Evolutionary conservation across 2,329 filamentous ascomycete species (phyloP), one percentile per base, ranked within the genome.

Genomic region (Colletotrichum graminicola): DNA sequence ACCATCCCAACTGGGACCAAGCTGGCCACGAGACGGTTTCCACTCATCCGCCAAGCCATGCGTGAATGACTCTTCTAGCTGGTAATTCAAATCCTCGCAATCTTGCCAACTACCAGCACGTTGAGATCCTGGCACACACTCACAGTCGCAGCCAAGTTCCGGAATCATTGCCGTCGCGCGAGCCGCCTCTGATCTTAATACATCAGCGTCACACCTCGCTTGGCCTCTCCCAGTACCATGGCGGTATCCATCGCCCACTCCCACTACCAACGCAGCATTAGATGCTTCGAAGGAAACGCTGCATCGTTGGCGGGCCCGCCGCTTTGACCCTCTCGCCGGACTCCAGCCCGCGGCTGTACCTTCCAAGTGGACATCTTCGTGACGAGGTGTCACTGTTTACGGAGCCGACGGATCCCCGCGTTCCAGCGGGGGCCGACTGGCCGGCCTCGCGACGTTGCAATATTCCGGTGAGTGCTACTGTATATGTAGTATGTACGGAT

Each of bases 1-100:
- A 29, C 43, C 45, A 60, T 59, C 66, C 62, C 34, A 47, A 66
- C 26, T 39, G 43, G 59, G 23, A 45, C 52, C 62, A 21, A 47
- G 29, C 29, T 26, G 41, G 32, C 65, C 26, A 47, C 65, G 23
- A 2, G 32, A 11, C n/a, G 26, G 23, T 23, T 21, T 23, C 51
- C 12, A 4, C 39, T 54, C 39, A 2, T 8, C n/a, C 34, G 52
- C 18, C 36, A 36, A n/a, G 36, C 36, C 34, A 39, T 67, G 47
- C 57, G 47, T 18, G 49, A 51, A 49, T 64, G 54, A 26, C 43
- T 41, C 8, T 8, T 57, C 14, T 21, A 23, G 56, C 41, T 21
- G 26, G 47, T 10, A 52, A 10, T 23, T n/a, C 36, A 54, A 16
- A 3, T 10, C n/a, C 29, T n/a, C 21, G 18, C 56, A 26, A 29